A percentile compares a stretch with the other conserved stretches of the same genome.
These are phyloP conservation scores for Solanum hybrid DNA, from an alignment of 305 asterid species.

Conservation along the genomic window DNA sequence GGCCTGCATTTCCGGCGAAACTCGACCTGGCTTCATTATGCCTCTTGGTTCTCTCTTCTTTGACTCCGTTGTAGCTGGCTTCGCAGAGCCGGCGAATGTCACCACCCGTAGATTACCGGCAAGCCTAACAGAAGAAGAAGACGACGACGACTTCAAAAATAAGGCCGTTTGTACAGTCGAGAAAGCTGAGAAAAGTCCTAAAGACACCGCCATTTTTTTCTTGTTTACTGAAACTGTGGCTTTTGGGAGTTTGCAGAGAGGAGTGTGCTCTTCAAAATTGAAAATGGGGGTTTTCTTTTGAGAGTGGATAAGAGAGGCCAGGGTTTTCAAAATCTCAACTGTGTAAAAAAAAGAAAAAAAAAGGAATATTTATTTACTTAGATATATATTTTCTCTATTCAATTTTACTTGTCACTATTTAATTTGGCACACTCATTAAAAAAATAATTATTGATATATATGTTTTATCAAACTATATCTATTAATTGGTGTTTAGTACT, in stretches of 20 bases:
- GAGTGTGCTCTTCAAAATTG: background rate
- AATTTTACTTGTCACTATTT: background rate
- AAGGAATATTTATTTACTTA: background rate
- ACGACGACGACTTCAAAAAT: constrained; percentile 10
- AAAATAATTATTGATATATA: no score
- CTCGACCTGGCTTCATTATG: constrained; percentile 54
- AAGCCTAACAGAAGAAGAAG: constrained; percentile 2
- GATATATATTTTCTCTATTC: no score
- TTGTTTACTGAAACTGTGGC: background rate
- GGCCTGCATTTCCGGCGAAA: constrained; percentile 66
- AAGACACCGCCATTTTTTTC: constrained; percentile 34
- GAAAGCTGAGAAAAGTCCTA: constrained; percentile 26
- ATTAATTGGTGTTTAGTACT: background rate
- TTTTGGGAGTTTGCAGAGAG: background rate
- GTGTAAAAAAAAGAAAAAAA: no score
- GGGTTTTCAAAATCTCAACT: background rate
- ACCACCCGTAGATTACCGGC: constrained; percentile 15
- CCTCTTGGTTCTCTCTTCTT: constrained; percentile 59
- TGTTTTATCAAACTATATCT: background rate
- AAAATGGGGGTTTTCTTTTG: background rate
- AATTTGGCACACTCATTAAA: background rate
- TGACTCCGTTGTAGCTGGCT: constrained; percentile 34
- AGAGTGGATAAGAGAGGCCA: background rate
- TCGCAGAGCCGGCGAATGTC: constrained; percentile 30
- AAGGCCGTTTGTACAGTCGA: constrained; percentile 13